Evolutionary conservation across 805 yeast species (phyloP).

Genomic region (Teunomyces aglyptinius): DNA sequence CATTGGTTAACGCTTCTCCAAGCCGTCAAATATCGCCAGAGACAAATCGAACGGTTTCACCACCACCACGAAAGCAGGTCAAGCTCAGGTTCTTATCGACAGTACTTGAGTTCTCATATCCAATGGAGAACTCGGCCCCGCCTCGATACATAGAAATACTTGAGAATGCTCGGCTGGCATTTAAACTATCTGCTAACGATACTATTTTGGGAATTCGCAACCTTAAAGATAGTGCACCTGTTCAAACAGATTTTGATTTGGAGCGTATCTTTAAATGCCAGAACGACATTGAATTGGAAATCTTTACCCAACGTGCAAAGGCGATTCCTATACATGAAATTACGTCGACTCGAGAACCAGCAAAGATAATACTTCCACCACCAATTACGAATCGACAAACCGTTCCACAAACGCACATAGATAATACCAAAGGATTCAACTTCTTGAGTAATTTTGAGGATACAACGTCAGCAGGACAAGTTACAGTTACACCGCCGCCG

Average conservation of each 20-base stretch:
- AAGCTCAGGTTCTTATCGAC: conserved; percentile 51
- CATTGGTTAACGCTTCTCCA: neutral
- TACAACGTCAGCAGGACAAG: conserved; percentile 7
- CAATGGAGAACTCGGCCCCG: conserved; percentile 64
- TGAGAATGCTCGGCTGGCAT: conserved; percentile 73
- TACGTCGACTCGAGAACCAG: conserved; percentile 23
- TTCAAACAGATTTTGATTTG: conserved; percentile 35
- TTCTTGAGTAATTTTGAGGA: conserved; percentile 23
- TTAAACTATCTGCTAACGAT: conserved; percentile 32
- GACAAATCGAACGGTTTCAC: neutral
- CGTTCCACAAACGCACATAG: neutral
- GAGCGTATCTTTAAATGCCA: conserved; percentile 36
- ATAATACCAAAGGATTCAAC: conserved; percentile 10
- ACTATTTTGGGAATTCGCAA: conserved; percentile 27
- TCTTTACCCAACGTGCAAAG: conserved; percentile 32
- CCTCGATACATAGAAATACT: conserved; percentile 79
- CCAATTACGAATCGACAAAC: conserved; percentile 21
- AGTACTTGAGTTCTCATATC: conserved; percentile 62
- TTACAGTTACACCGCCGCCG: conserved; percentile 20
- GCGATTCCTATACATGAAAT: conserved; percentile 38
- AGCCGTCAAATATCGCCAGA: conserved; percentile 5
- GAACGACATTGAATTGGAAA: conserved; percentile 34
- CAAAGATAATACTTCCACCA: conserved; percentile 34
- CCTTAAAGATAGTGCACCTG: conserved; percentile 20
- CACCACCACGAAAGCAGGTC: conserved; percentile 24